Base-by-base conservation (phyloP, 768 basidiomycete genomes). In the Mycena filopes region DNA sequence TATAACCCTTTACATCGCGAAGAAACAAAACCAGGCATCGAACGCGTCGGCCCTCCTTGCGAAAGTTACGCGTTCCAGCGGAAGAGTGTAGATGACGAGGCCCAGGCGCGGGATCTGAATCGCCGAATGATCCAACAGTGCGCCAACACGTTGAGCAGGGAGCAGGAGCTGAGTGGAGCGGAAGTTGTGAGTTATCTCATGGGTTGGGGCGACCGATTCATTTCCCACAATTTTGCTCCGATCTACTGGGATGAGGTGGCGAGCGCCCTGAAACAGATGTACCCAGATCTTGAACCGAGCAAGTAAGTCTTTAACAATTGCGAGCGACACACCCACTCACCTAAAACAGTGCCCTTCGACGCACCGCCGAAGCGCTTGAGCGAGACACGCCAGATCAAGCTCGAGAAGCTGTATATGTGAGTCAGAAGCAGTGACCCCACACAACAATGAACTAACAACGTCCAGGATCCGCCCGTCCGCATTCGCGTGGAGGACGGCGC, bases 31-130 rank as follows among this genome's bases (percentile, higher is more conserved):
- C 10, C 65, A 68, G 12, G 67, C 73, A 0, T 74, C 69, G 29
- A 85, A 85, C 49, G 41, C 71, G 4, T 78, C 81, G 0, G 82
- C 83, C 1, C 23, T 85, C 0, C 26, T 84, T 1, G 79, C 81
- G 0, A 73, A 2, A 65, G 65, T 10, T 54, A 78, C 2, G 73
- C 74, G 0, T 79, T 76, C 58, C 74, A 78, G 43, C 26, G 47
- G 4, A 51, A 67, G 13, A 29, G 66, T 15, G 60, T 67, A 12
- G 46, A 42, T 9, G 55, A 65, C 29, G 38, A 61, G 0, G 38
- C 47, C 2, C 63, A 75, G 28, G n/a, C 71, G 3, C 43, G 57
- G 1, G 63, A 75, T 2, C 9, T 65, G 0, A 79, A 78, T 55
- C 72, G 72, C 10, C 43, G 69, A 0, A 71, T 82, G 4, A 62